Base-by-base conservation (phyloP, 78 protist genomes). In the Isochrysis galbana region DNA sequence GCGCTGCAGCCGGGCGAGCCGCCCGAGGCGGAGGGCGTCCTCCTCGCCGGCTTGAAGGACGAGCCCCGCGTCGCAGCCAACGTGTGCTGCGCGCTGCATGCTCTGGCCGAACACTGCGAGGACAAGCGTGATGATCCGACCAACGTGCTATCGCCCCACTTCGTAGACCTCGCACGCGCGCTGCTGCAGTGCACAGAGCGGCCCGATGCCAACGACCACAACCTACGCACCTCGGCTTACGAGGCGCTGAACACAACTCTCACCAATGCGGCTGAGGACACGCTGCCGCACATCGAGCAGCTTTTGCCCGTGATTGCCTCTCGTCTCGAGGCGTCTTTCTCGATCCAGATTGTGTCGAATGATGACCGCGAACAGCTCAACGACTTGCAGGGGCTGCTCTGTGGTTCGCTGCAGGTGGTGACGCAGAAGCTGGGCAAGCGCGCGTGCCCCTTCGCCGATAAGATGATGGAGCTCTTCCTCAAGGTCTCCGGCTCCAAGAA, bases 141-240 rank as follows among this genome's bases (percentile, higher is more conserved):
- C 44, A 90, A 93, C 72, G 72, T 5, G 69, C 96, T 95, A 61
- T 94, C 96, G 26, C 45, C 89, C 7, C 91, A 32, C 93, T 95
- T 94, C 22, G 55, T 36, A 21, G 46, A 55, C 17, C 44, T 87
- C 39, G 92, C 19, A 25, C 69, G 32, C 46, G 41, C 55, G 34
- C 26, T 74, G 45, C 72, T 74, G 38, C 42, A 5, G 21, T 0
- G 67, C n/a, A 42, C 72, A 47, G 72, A 26, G 70, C 67, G 46
- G 45, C 19, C 46, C 32, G 44, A 70, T 54, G 38, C 84, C 46
- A 93, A 70, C 48, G 88, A 95, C 51, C 34, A 38, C 70, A 91
- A 95, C 70, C 93, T 97, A 45, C 94, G 96, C 39, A 23, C n/a
- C 47, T 51, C 92, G 29, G 97, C 97, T 5, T 97, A 95, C 95